Evolutionary conservation across 2,329 filamentous ascomycete genomes (phyloP).

Genomic region (Rutstroemia sp.): DNA sequence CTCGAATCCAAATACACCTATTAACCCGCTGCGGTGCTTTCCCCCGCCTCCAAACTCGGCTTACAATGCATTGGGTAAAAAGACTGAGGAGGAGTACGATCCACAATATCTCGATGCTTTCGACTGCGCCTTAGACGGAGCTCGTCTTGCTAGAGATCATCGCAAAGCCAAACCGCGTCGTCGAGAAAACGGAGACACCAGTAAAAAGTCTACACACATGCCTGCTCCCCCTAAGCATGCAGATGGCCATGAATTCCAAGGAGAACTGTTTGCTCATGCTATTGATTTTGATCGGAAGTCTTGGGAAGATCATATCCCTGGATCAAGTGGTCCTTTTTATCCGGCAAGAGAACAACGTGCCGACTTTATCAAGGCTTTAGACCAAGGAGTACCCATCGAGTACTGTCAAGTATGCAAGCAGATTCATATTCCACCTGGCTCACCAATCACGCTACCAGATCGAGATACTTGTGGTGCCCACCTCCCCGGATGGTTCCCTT

Average conservation of each 20-base stretch:
- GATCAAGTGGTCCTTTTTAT: conserved; percentile 5
- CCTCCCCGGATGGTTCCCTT: conserved; percentile 27
- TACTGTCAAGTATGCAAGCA: conserved; percentile 22
- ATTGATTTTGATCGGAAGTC: conserved; percentile 6
- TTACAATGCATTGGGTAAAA: background rate
- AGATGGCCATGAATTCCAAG: background rate
- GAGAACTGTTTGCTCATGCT: background rate
- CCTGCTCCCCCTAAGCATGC: background rate
- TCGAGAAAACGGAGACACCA: background rate
- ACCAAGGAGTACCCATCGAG: conserved; percentile 10
- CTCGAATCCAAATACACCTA: background rate
- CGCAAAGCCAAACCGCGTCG: background rate
- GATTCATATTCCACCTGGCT: conserved; percentile 22
- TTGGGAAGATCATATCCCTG: conserved; percentile 2
- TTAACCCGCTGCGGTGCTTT: background rate
- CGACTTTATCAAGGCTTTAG: conserved; percentile 9
- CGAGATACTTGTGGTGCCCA: conserved; percentile 22
- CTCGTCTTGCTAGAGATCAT: background rate
- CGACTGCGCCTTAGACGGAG: conserved; percentile 4
- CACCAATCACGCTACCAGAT: conserved; percentile 17
- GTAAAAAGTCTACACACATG: too few species aligned
- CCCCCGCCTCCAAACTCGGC: background rate
- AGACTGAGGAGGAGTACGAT: background rate
- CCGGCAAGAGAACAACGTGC: conserved; percentile 2
- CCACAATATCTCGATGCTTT: background rate